A percentile compares a stretch with the other conserved stretches of the same genome.
These are phyloP conservation scores for Suhomyces ambrosiae DNA, from an alignment of 1,139 yeast species.

Conservation along the genomic window DNA sequence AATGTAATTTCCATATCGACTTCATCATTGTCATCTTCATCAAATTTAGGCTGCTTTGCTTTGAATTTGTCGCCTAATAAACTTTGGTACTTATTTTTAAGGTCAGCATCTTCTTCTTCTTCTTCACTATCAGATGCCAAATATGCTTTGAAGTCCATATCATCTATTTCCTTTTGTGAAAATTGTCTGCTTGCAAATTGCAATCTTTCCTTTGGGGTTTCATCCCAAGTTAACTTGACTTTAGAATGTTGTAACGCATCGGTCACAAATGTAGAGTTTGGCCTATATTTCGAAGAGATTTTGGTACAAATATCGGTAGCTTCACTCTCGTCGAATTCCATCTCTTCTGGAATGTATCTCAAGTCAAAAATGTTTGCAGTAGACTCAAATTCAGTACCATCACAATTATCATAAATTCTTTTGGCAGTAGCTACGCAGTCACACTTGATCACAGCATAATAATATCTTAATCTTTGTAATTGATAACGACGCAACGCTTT, in stretches of 20 bases:
- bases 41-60: constrained; percentile 29
- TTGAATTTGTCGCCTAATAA: constrained; percentile 54
- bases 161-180: constrained; percentile 88
- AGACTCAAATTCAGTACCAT: constrained; percentile 94
- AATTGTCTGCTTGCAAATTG: constrained; percentile 79
- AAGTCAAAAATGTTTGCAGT: constrained; percentile 94
- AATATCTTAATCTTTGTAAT: constrained; percentile 83
- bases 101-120: constrained; percentile 41
- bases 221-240: constrained; percentile 96
- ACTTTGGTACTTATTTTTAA: constrained; percentile 65
- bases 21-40: constrained; percentile 56
- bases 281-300: constrained; percentile 78
- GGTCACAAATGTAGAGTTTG: constrained; percentile 77
- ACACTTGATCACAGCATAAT: constrained; percentile 90
- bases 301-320: constrained; percentile 72
- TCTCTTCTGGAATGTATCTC: constrained; percentile 88
- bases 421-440: constrained; percentile 74
- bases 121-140: constrained; percentile 84
- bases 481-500: constrained; percentile 72
- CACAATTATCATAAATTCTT: constrained; percentile 80
- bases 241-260: constrained; percentile 94
- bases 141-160: constrained; percentile 95
- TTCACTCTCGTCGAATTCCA: constrained; percentile 74
- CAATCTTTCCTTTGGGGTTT: constrained; percentile 90
- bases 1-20: constrained; percentile 96